Base-by-base conservation (phyloP, 805 yeast genomes). In the Soucietia sequanensis region DNA sequence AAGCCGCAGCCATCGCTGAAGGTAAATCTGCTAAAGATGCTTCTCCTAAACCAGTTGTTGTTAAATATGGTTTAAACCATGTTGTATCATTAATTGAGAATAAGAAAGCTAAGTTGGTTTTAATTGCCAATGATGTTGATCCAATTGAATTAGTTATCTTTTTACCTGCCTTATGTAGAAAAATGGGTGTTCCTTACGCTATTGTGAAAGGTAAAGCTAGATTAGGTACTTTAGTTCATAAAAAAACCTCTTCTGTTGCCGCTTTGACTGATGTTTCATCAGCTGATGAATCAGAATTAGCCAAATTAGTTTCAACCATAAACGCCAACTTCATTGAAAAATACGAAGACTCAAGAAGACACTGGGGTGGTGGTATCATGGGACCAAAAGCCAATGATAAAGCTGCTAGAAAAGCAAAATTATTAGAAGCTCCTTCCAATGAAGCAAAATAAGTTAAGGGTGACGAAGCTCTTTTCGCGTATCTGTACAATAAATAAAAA, bases 311-410 rank as follows among this genome's bases (percentile, higher is more conserved):
- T 54, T 84, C 96, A 40, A 84, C 98, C 62, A 80, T 91, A 71
- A 81, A 88, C 75, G 83, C 95, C 54, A 89, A 88, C 93, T 91
- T 84, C 75, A 69, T 72, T 58, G 95, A 86, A 67, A 87, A 88
- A 75, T 87, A 83, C 84, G 97, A 91, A 65, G 97, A 93, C 59
- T 64, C 78, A 67, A 91, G 95, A 81, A 89, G 87, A 77, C 95
- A 88, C 84, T 91, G 99, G 99, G 98, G 98, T 80, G 99, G 99
- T 80, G 99, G 99, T 80, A 66, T 88, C 72, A 76, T 93, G 80
- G 96, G 98, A 72, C 75, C 84, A 58, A 93, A 91, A 80, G 88
- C 97, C 62, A 79, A 78, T 62, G 93, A 81, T 64, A 87, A 84
- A 78, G 65, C 70, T 49, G 90, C 79, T 58, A 87, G 85, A 82